Evolutionary conservation across 2,329 filamentous ascomycete genomes (phyloP).

Genomic region (Nothopassalora personata): DNA sequence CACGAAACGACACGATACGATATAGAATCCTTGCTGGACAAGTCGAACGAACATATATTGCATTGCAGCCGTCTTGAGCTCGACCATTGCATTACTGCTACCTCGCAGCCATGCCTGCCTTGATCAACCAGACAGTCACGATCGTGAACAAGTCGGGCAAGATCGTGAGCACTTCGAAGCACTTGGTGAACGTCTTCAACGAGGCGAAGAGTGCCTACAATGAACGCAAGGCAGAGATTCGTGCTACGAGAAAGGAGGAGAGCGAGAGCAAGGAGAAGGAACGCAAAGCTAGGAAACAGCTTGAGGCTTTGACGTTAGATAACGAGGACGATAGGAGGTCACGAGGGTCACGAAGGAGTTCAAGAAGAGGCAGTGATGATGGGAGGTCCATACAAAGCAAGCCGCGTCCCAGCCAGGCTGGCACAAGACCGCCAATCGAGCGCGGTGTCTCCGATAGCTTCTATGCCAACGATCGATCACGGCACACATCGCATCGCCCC

Average conservation of each 20-base stretch:
- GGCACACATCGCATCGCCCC: slow-evolving; percentile 18
- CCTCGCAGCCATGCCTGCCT: slow-evolving; percentile 17
- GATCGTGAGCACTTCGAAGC: slow-evolving; percentile 84
- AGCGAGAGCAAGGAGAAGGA: slow-evolving; percentile 41
- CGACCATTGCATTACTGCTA: not conserved
- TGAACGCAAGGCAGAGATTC: slow-evolving; percentile 78
- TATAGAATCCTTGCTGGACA: slow-evolving; percentile 9
- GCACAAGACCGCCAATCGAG: slow-evolving; percentile 35
- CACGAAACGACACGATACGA: not conserved
- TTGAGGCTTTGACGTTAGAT: slow-evolving; percentile 46
- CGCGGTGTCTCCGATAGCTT: slow-evolving; percentile 44
- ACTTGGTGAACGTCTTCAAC: slow-evolving; percentile 83
- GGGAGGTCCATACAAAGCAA: slow-evolving; percentile 21
- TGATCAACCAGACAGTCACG: slow-evolving; percentile 67
- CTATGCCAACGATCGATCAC: slow-evolving; percentile 36
- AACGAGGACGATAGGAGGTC: slow-evolving; percentile 39
- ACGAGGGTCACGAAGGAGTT: slow-evolving; percentile 19
- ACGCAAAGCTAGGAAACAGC: slow-evolving; percentile 54
- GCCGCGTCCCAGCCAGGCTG: slow-evolving; percentile 18
- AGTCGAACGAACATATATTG: not conserved
- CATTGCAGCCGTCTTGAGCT: not conserved
- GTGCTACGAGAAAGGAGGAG: slow-evolving; percentile 60
- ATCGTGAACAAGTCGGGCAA: slow-evolving; percentile 90
- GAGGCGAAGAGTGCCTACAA: slow-evolving; percentile 84
- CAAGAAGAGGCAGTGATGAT: slow-evolving; percentile 25